These are phyloP conservation scores for Paraglomus occultum DNA, from an alignment of 192 early-diverging fungal genomes.

Conservation along the genomic window DNA sequence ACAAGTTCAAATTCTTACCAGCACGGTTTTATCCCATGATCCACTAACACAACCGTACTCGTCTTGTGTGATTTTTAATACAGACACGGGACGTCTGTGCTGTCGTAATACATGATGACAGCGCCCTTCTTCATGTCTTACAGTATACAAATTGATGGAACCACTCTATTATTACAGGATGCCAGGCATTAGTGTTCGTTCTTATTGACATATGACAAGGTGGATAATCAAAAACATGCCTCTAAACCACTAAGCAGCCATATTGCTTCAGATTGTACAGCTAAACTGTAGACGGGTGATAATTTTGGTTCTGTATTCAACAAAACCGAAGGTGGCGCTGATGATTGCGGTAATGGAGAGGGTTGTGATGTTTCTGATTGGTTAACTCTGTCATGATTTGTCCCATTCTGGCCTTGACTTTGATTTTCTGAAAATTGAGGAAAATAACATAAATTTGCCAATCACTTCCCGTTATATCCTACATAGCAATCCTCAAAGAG, in stretches of 20 bases:
- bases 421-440: neutral
- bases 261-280: constrained; percentile 88
- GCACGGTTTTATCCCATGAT: constrained; percentile 88
- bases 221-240: constrained; percentile 34
- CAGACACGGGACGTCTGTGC: constrained; percentile 84
- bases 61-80: constrained; percentile 74
- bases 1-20: constrained; percentile 51
- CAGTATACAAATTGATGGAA: constrained; percentile 79
- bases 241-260: constrained; percentile 81
- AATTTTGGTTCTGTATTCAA: constrained; percentile 56
- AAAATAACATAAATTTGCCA: neutral
- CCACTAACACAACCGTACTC: constrained; percentile 85
- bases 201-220: neutral
- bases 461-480: constrained; percentile 32
- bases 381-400: constrained; percentile 15
- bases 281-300: constrained; percentile 91
- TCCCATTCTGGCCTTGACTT: constrained; percentile 1
- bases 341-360: neutral
- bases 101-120: constrained; percentile 78
- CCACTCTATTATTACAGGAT: constrained; percentile 56
- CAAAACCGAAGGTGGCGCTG: constrained; percentile 25
- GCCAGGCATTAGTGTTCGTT: neutral
- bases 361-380: constrained; percentile 17
- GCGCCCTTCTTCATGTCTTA: constrained; percentile 93
- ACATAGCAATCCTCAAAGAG: neutral